phyloP scores from a whole-genome alignment of 371 early-diverging fungal genomes.

The Chytridium lagenaria region DNA sequence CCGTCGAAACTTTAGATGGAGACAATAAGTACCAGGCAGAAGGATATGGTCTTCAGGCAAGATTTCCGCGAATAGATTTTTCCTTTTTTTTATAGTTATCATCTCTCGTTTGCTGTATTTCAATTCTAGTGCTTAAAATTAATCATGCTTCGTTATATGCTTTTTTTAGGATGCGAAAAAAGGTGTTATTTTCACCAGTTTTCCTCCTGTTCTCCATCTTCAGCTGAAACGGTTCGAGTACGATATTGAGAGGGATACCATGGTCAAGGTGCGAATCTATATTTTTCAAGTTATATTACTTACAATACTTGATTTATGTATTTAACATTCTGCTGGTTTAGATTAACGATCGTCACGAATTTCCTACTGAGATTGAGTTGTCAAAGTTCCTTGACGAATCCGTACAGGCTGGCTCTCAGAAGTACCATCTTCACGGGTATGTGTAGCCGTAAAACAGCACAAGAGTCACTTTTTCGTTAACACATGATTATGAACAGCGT shows the following conservation, averaged over 20 bases:
- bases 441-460: too few species aligned
- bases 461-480: conserved; percentile 4
- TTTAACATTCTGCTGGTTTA: conserved; percentile 29
- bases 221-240: conserved; percentile 98
- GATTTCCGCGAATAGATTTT: too few species aligned
- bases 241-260: conserved; percentile 88
- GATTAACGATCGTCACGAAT: conserved; percentile 98
- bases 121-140: too few species aligned
- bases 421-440: conserved; percentile 86
- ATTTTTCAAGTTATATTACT: conserved; percentile 11
- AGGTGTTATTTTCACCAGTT: conserved; percentile 91
- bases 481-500: conserved; percentile 67
- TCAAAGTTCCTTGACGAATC: conserved; percentile 80
- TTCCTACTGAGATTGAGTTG: conserved; percentile 89
- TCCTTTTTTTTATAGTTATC: too few species aligned
- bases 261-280: conserved; percentile 79
- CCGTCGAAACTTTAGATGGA: conserved; percentile 92
- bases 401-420: conserved; percentile 63
- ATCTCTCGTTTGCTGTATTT: too few species aligned
- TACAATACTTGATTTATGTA: too few species aligned
- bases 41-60: conserved; percentile 92
- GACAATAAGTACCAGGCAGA: conserved; percentile 98
- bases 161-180: conserved; percentile 97
- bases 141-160: too few species aligned
- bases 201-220: conserved; percentile 97